Evolutionary conservation across 2,329 filamentous ascomycete genomes (phyloP), one percentile per base, ranked within the genome.

Genomic region (Diaporthe australafricana): DNA sequence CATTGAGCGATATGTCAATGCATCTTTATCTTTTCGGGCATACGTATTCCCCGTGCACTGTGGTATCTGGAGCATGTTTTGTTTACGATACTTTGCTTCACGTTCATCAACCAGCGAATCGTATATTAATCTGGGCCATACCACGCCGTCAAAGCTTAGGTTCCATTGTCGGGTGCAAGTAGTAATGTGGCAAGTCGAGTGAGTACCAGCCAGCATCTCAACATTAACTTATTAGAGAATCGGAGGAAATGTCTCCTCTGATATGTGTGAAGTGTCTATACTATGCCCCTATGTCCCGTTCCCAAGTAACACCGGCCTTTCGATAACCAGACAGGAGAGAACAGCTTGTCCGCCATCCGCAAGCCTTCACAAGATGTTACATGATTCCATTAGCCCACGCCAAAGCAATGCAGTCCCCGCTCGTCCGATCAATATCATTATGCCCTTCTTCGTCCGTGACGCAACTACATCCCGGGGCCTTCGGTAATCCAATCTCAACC

Each of bases 151-250:
- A 20, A 8, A 22, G 27, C n/a, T 25, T 17, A 48, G 40, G 32
- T 27, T 16, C 17, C 20, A 16, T 40, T 11, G 14, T 12, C 38
- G 38, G 14, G 14, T 40, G 38, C 38, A 40, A 14, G 6, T 3
- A 16, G 32, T 5, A 5, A 9, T 35, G n/a, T 9, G 17, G 9
- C 9, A n/a, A 25, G 12, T 16, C 25, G 27, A 16, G 20, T 47
- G 57, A 63, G 3, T 16, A 5, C 27, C 27, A 47, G 16, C 27
- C 27, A 47, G 1, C 57, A 27, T 38, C 27, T 25, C 60, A 48
- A n/a, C 20, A 63, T 63, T 63, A 63, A 48, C 42, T 9, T 35
- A 63, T 63, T 63, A 63, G 30, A 48, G 45, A 48, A 63, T 48
- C 60, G 30, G 60, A 63, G 42, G 22, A 11, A 35, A 35, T 40